phyloP scores from a whole-genome alignment of 2,329 filamentous ascomycete genomes.

The Penicillium sclerotigenum region DNA sequence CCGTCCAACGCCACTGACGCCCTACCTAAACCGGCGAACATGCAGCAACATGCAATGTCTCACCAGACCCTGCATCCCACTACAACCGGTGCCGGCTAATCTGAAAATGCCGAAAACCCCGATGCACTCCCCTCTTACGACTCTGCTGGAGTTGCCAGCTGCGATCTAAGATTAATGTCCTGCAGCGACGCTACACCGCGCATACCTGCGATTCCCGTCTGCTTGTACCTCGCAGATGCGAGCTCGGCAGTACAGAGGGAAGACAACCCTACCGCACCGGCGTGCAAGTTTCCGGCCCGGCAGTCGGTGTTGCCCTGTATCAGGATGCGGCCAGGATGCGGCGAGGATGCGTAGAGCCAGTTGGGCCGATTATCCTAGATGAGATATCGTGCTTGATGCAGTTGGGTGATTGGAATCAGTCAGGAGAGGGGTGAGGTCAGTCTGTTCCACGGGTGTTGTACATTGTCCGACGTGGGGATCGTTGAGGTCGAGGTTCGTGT shows the following conservation, averaged over 20 bases:
- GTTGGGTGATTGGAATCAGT: neutral
- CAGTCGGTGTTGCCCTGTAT: neutral
- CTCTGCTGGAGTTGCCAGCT: neutral
- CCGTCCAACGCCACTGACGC: neutral
- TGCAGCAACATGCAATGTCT: neutral
- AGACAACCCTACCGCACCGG: neutral
- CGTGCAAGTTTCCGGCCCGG: neutral
- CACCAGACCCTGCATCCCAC: neutral
- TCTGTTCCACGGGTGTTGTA: neutral
- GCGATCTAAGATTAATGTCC: neutral
- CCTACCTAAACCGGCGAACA: neutral
- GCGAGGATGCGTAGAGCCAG: neutral
- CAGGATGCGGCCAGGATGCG: too few species aligned
- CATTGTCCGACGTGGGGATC: neutral
- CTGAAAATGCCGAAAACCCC: neutral
- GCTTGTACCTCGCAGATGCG: neutral
- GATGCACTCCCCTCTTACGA: neutral
- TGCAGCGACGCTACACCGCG: neutral
- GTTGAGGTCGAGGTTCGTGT: conserved; percentile 24
- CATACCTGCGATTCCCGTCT: neutral
- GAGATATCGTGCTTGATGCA: neutral
- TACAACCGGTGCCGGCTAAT: neutral
- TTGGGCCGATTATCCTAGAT: too few species aligned
- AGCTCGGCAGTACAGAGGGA: too few species aligned
- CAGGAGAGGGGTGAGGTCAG: neutral